Evolutionary conservation across 2,329 filamentous ascomycete species (phyloP), one percentile per base, ranked within the genome.

Genomic region (Sclerotinia glacialis): DNA sequence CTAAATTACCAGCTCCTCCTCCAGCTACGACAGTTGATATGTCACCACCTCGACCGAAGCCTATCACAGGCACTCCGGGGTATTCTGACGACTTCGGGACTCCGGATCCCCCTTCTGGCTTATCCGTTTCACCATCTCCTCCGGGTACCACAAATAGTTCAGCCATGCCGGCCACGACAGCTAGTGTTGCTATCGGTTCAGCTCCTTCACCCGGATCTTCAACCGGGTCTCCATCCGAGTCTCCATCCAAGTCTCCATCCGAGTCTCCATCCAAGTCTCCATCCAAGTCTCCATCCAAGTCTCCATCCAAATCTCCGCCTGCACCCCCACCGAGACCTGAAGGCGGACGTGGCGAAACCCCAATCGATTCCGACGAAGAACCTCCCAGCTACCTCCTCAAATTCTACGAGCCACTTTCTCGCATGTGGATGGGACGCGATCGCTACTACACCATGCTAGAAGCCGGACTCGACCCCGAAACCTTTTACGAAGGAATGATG

Each of bases 381-480:
- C 7, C 11, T 2, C 47, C 46, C 11, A 34, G 23, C 23, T 63
- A 63, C 5, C 60, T 63, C 34, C 16, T 63, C 16, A 54, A 54
- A 7, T 63, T 28, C 34, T 63, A 63, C 34, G 47, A 63, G n/a
- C 60, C 46, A 12, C 34, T 40, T 5, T 63, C 60, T 7, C 47
- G 8, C 18, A 63, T 63, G 60, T 63, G 60, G 60, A 63, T 63
- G 60, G 60, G 60, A 16, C 34, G 34, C 2, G 60, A 63, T 23
- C 60, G 60, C 18, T 54, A 63, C 37, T 63, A 42, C 47, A 34
- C 31, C 6, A n/a, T 63, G 23, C 21, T 63, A 6, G 60, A 63
- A 63, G 46, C 46, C 4, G 60, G 60, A 31, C 4, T 63, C 7
- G 60, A 63, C 23, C 60, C 60, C n/a, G 11, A 53, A 42, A 54